These are phyloP conservation scores for Penicillium sp. DNA, from an alignment of 2,329 filamentous ascomycete species.

Conservation along the genomic window DNA sequence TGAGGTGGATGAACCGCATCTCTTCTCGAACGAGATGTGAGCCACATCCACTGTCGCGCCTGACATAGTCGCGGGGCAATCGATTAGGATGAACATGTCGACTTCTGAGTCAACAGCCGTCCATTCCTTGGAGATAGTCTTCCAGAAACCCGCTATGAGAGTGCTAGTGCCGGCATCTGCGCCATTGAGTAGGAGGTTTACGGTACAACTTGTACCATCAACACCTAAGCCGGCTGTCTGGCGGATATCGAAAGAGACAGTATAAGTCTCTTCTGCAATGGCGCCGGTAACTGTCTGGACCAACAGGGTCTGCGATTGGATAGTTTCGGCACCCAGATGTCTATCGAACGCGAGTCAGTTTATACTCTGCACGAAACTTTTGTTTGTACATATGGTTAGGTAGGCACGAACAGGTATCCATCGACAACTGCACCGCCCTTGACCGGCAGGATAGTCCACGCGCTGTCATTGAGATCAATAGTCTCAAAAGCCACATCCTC, in stretches of 20 bases:
- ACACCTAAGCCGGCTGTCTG: background rate
- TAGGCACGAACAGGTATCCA: background rate
- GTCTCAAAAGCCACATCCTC: background rate
- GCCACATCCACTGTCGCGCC: background rate
- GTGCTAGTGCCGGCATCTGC: background rate
- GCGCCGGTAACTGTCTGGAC: background rate
- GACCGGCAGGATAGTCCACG: background rate
- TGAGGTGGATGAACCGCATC: background rate
- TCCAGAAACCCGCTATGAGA: background rate
- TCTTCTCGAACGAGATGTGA: background rate
- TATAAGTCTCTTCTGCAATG: background rate
- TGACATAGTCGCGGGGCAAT: background rate
- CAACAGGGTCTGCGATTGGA: background rate
- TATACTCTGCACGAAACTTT: background rate
- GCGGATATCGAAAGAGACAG: constrained; percentile 1
- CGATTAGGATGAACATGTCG: background rate
- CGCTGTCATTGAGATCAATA: background rate
- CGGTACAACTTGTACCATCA: background rate
- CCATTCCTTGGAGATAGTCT: background rate
- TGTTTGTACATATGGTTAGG: background rate
- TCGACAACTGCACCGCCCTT: background rate
- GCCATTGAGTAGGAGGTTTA: background rate
- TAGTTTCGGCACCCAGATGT: background rate
- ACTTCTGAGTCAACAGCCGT: background rate
- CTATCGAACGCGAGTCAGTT: background rate